Evolutionary conservation across 1,284 basidiomycete species (phyloP).

Genomic region (Xerocomus alliaceus): DNA sequence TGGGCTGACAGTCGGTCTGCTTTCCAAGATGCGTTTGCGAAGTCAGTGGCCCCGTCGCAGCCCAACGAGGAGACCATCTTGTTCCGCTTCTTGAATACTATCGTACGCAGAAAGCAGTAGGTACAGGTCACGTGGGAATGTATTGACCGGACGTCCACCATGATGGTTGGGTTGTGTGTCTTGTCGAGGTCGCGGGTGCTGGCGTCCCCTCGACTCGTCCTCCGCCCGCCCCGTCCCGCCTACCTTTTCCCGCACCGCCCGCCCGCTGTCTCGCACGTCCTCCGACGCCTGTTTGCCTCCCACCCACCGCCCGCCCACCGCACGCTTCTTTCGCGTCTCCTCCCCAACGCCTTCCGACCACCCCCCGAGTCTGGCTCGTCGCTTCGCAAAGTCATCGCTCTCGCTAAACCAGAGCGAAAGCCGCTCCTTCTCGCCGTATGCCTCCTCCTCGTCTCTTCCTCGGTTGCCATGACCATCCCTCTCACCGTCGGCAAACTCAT

Average conservation of each 20-base stretch:
- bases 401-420: slow-evolving; percentile 82
- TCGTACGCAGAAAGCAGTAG: background rate
- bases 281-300: slow-evolving; percentile 22
- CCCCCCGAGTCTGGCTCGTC: slow-evolving; percentile 57
- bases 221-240: background rate
- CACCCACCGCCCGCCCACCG: slow-evolving; percentile 14
- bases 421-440: slow-evolving; percentile 76
- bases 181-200: background rate
- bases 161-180: slow-evolving; percentile 1
- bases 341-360: slow-evolving; percentile 45
- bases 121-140: background rate
- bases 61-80: background rate
- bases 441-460: slow-evolving; percentile 69
- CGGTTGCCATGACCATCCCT: slow-evolving; percentile 90
- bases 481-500: slow-evolving; percentile 91
- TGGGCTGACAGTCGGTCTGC: background rate
- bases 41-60: slow-evolving; percentile 32
- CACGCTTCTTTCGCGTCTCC: slow-evolving; percentile 49
- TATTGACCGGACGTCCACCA: background rate
- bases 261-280: background rate
- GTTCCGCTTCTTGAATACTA: background rate
- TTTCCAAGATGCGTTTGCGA: slow-evolving; percentile 6
- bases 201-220: slow-evolving; percentile 1
- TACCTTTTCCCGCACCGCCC: background rate
- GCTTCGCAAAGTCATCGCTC: slow-evolving; percentile 73